These are phyloP conservation scores for Musa troglodytarum DNA, from an alignment of 176 grass and related monocot species.

Conservation along the genomic window DNA sequence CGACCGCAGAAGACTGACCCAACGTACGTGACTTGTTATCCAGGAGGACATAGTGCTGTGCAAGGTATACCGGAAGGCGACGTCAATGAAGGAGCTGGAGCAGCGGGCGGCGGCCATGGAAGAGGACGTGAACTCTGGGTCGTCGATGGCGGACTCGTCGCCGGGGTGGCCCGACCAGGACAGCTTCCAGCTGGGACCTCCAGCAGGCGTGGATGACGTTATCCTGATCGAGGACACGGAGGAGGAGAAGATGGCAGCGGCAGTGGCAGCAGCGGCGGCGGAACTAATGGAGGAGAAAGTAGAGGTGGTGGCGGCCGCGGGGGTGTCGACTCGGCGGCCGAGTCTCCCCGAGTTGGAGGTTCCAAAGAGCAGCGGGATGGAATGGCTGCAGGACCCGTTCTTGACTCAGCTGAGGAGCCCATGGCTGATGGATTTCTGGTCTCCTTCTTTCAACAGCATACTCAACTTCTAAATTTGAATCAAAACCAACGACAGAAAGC, in stretches of 20 bases:
- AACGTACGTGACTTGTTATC: background rate
- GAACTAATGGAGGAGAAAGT: background rate
- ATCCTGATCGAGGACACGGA: constrained; percentile 1
- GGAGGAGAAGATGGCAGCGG: constrained; percentile 6
- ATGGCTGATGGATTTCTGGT: constrained; percentile 61
- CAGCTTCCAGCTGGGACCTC: background rate
- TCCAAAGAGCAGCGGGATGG: constrained; percentile 27
- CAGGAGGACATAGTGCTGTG: constrained; percentile 82
- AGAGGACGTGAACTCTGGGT: constrained; percentile 36
- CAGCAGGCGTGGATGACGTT: constrained; percentile 4
- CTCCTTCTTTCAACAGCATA: constrained; percentile 52
- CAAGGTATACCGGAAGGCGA: constrained; percentile 81
- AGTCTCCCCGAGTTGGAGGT: constrained; percentile 62
- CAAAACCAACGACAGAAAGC: too few species aligned
- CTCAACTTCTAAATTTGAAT: constrained; percentile 43
- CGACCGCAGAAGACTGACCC: too few species aligned
- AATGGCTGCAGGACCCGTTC: constrained; percentile 80
- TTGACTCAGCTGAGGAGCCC: constrained; percentile 83
- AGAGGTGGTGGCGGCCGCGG: background rate
- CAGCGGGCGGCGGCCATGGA: constrained; percentile 74
- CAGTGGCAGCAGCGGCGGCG: background rate
- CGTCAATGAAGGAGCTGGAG: constrained; percentile 85
- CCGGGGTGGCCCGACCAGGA: constrained; percentile 40
- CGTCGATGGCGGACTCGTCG: constrained; percentile 27
- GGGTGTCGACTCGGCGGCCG: background rate